Percentiles rank a stretch among this genome's conserved stretches.
These are phyloP conservation scores for Trichoderma sp. DNA, from an alignment of 2,329 filamentous ascomycete species.

Conservation along the genomic window DNA sequence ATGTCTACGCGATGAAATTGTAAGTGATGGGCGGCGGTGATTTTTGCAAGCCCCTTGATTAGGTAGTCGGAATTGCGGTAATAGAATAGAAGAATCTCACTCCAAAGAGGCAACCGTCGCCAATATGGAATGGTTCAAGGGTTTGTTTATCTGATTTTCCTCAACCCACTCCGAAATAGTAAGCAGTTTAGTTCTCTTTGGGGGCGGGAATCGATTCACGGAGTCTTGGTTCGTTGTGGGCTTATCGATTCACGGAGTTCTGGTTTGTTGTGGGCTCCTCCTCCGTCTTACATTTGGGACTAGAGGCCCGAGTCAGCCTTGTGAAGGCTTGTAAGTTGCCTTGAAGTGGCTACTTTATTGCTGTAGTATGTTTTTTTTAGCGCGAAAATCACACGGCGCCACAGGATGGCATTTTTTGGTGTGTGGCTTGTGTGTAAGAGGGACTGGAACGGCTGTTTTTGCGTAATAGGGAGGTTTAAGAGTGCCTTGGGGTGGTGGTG, in stretches of 20 bases:
- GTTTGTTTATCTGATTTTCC: not conserved
- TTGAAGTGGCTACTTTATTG: not conserved
- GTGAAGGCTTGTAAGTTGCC: slow-evolving; percentile 6
- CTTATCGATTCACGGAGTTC: not conserved
- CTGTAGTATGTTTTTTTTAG: not conserved
- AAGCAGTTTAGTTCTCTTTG: not conserved
- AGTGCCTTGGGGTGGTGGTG: not conserved
- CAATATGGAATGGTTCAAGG: not conserved
- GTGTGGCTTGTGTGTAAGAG: not conserved
- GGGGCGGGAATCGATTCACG: not conserved
- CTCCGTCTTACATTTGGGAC: not conserved
- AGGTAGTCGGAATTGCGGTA: not conserved
- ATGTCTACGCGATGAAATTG: too few species aligned
- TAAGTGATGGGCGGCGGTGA: too few species aligned
- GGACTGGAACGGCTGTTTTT: not conserved
- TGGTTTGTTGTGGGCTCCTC: not conserved
- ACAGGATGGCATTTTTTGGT: not conserved
- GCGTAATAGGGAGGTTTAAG: not conserved
- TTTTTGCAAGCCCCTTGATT: too few species aligned
- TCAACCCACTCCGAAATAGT: not conserved
- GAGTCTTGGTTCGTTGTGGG: too few species aligned
- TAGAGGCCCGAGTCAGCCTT: slow-evolving; percentile 11
- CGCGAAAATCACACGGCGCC: not conserved
- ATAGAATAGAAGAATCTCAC: not conserved
- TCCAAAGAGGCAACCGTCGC: not conserved